Evolutionary conservation across 495 filamentous ascomycete genomes (phyloP).

Genomic region (Bacidia rubella): DNA sequence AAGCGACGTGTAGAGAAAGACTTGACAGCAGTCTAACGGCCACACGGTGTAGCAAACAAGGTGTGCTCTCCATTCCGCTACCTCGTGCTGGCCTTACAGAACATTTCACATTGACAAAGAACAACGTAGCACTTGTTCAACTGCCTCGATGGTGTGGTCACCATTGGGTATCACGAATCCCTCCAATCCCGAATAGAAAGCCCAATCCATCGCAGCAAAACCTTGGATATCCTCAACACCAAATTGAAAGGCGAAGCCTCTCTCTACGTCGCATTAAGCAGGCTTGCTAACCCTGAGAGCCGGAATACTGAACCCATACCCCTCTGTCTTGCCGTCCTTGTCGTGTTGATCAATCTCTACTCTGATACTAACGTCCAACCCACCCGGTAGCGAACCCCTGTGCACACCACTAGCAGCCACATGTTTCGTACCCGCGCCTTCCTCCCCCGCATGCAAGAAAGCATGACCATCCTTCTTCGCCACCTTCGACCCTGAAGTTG

Average conservation of each 20-base stretch:
- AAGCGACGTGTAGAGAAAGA: no score
- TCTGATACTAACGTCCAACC: slow-evolving; percentile 51
- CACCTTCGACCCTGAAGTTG: slow-evolving; percentile 6
- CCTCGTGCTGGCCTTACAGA: no score
- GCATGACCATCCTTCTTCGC: slow-evolving; percentile 42
- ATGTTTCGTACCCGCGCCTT: slow-evolving; percentile 50
- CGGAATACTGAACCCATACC: slow-evolving; percentile 51
- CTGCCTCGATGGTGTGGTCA: no score
- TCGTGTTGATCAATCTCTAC: slow-evolving; percentile 62
- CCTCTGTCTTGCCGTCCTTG: slow-evolving; percentile 44
- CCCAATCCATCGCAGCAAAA: not conserved
- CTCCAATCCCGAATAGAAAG: not conserved
- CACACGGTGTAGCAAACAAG: no score
- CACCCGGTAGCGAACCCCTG: slow-evolving; percentile 44
- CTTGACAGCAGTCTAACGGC: no score
- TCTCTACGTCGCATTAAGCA: not conserved
- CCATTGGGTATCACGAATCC: not conserved
- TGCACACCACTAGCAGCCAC: slow-evolving; percentile 40
- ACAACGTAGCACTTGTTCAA: no score
- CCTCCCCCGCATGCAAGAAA: slow-evolving; percentile 51
- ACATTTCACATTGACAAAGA: no score
- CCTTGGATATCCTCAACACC: not conserved
- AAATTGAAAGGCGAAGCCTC: not conserved
- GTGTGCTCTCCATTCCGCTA: no score
- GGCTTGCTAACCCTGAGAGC: not conserved